Percentiles rank a stretch among this genome's conserved stretches.
phyloP scores from a whole-genome alignment of 2,329 filamentous ascomycete species.

The Ophiostoma australiae region DNA sequence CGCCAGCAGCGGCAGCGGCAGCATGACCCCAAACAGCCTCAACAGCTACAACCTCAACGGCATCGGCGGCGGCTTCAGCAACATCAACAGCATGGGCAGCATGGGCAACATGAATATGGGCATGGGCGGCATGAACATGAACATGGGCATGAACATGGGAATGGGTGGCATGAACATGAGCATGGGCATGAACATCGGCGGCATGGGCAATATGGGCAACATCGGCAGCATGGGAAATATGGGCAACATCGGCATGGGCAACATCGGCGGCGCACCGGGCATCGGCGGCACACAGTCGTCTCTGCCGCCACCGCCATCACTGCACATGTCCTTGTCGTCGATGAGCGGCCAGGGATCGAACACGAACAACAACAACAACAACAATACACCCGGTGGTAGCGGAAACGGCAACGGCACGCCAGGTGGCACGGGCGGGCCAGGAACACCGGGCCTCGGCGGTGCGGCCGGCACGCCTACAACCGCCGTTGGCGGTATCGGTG shows the following conservation, averaged over 20 bases:
- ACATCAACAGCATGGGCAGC: constrained; percentile 26
- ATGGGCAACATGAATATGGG: constrained; percentile 8
- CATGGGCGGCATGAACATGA: constrained; percentile 3
- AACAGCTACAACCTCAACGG: neutral
- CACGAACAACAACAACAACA: neutral
- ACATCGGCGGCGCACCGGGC: neutral
- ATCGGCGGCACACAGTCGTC: neutral
- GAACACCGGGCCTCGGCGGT: neutral
- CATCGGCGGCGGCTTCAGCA: constrained; percentile 27
- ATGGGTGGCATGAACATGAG: constrained; percentile 12
- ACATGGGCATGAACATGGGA: neutral
- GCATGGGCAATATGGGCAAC: constrained; percentile 33
- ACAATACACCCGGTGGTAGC: neutral
- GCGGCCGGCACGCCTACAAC: neutral
- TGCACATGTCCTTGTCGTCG: constrained; percentile 11
- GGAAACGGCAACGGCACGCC: neutral
- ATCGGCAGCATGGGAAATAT: no score
- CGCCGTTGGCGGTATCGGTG: neutral
- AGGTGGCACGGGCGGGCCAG: neutral
- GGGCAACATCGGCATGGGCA: neutral
- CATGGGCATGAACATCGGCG: constrained; percentile 27
- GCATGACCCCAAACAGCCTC: constrained; percentile 3
- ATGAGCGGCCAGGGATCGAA: neutral
- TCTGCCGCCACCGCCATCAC: constrained; percentile 1
- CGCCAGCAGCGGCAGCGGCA: neutral